These are phyloP conservation scores for Nemania bipapillata DNA, from an alignment of 2,329 filamentous ascomycete species.

Conservation along the genomic window DNA sequence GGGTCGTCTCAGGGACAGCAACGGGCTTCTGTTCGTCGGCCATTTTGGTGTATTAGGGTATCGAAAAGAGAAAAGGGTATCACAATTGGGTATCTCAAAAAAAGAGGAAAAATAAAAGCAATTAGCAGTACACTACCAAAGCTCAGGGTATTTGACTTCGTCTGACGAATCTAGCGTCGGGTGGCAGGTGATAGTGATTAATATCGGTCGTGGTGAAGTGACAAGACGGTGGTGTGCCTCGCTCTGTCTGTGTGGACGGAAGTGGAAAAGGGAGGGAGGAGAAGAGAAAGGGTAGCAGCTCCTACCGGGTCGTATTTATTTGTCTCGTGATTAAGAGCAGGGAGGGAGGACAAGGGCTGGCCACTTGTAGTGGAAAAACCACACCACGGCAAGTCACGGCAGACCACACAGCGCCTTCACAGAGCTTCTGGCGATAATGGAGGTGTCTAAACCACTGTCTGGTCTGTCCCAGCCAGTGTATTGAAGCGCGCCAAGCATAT, in stretches of 20 bases:
- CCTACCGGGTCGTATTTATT: slow-evolving; percentile 52
- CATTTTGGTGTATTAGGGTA: slow-evolving; percentile 65
- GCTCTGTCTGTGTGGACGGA: slow-evolving; percentile 42
- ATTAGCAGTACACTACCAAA: slow-evolving; percentile 38
- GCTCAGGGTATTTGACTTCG: slow-evolving; percentile 31
- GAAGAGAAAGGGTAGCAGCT: slow-evolving; percentile 48
- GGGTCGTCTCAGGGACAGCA: slow-evolving; percentile 68
- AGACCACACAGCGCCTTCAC: slow-evolving; percentile 24
- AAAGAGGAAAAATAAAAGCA: slow-evolving; percentile 55
- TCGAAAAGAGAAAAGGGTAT: slow-evolving; percentile 55
- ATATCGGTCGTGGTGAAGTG: slow-evolving; percentile 23
- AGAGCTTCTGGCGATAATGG: slow-evolving; percentile 28
- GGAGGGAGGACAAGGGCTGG: slow-evolving; percentile 39
- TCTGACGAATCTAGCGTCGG: slow-evolving; percentile 35
- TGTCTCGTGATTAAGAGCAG: slow-evolving; percentile 48
- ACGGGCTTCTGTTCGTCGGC: slow-evolving; percentile 78
- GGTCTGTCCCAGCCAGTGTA: slow-evolving; percentile 24
- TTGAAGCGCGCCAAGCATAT: slow-evolving; percentile 31
- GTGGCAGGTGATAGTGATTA: slow-evolving; percentile 28
- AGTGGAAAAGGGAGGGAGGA: slow-evolving; percentile 46
- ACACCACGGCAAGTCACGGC: slow-evolving; percentile 30
- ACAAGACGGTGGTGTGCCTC: slow-evolving; percentile 31
- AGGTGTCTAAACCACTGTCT: slow-evolving; percentile 27
- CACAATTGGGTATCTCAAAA: slow-evolving; percentile 64
- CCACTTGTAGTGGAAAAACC: slow-evolving; percentile 21